Percentiles rank a stretch among this genome's conserved stretches.
phyloP scores from a whole-genome alignment of 1,284 basidiomycete species.

The Ceraceosorus guamensis region DNA sequence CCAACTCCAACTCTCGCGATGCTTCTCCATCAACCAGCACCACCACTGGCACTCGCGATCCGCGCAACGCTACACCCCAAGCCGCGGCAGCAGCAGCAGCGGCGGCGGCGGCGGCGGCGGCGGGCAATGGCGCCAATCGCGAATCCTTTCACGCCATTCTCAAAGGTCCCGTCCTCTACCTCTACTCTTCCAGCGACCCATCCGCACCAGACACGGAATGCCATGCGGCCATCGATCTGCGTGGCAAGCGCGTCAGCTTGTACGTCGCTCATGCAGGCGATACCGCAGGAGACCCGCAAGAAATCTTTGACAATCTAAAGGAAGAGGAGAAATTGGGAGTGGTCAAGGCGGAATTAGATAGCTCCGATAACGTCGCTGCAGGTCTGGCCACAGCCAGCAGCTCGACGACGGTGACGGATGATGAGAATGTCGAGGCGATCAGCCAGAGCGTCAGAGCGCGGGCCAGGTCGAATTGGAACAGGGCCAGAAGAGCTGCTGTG shows the following conservation, averaged over 20 bases:
- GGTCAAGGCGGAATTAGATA: not conserved
- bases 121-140: not conserved
- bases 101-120: not conserved
- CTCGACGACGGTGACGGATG: not conserved
- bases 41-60: conserved; percentile 6
- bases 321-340: conserved; percentile 3
- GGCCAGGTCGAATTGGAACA: conserved; percentile 12
- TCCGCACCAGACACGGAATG: conserved; percentile 35
- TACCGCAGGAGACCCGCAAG: conserved; percentile 32
- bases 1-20: not conserved
- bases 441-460: not conserved
- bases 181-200: conserved; percentile 39
- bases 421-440: not conserved
- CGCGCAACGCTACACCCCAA: conserved; percentile 4
- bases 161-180: conserved; percentile 42
- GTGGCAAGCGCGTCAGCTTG: conserved; percentile 40
- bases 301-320: conserved; percentile 2
- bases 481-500: conserved; percentile 21
- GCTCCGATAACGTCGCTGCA: conserved; percentile 5
- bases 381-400: too few species aligned
- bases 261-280: conserved; percentile 35
- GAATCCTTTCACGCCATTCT: conserved; percentile 40
- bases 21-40: not conserved
- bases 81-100: conserved; percentile 4
- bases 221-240: conserved; percentile 41